These are phyloP conservation scores for Fusarium pininemorale DNA, from an alignment of 2,329 filamentous ascomycete genomes.

Conservation along the genomic window DNA sequence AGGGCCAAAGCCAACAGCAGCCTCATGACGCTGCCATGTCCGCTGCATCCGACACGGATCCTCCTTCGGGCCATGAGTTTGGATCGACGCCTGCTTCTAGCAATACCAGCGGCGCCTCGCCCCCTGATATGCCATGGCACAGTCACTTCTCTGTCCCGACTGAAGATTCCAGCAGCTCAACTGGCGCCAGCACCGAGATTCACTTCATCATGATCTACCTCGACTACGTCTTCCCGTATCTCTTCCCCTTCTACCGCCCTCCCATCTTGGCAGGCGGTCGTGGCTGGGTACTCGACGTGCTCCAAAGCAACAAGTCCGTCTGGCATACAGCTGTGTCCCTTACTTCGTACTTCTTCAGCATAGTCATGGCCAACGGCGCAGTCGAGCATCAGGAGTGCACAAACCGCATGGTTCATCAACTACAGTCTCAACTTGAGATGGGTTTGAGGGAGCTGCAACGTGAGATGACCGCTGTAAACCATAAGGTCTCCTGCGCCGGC, in stretches of 20 bases:
- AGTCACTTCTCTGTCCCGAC: conserved; percentile 39
- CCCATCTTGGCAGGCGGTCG: conserved; percentile 64
- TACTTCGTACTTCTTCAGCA: conserved; percentile 65
- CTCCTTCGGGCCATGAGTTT: conserved; percentile 35
- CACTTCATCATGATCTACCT: conserved; percentile 67
- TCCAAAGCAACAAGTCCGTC: conserved; percentile 65
- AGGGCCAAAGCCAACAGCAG: conserved; percentile 6
- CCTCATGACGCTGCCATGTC: conserved; percentile 18
- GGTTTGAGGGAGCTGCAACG: conserved; percentile 55
- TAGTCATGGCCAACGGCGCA: conserved; percentile 51
- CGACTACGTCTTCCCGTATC: conserved; percentile 69
- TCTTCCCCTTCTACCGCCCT: conserved; percentile 71
- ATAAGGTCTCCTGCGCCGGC: conserved; percentile 43
- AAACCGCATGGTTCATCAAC: conserved; percentile 48
- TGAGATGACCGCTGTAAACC: conserved; percentile 52
- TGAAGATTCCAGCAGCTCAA: conserved; percentile 33
- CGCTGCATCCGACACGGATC: conserved; percentile 44
- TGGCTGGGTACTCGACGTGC: conserved; percentile 67
- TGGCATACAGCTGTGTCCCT: conserved; percentile 67
- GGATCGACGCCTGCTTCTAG: conserved; percentile 44
- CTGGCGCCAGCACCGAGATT: conserved; percentile 45
- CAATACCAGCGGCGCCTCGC: conserved; percentile 44
- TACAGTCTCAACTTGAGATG: conserved; percentile 56
- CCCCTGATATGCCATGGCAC: conserved; percentile 48
- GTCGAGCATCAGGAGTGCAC: conserved; percentile 49